Percentiles rank a stretch among this genome's conserved stretches.
Evolutionary conservation across 495 filamentous ascomycete genomes (phyloP).

Genomic region (Darksidea phi): DNA sequence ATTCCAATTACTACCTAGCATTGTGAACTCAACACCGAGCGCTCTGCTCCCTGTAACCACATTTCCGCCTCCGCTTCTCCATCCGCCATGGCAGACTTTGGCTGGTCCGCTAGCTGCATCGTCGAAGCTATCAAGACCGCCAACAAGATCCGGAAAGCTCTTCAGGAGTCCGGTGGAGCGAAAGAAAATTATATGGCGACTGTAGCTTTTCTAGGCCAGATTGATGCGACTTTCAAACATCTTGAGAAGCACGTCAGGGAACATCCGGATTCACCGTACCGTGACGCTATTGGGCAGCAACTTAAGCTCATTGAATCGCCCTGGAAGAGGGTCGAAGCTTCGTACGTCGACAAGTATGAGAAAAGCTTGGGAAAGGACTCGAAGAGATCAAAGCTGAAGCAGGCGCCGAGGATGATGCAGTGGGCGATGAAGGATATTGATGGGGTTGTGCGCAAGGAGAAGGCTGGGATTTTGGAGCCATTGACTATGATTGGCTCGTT

Average conservation of each 20-base stretch:
- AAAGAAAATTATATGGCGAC: background rate
- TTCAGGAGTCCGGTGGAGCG: background rate
- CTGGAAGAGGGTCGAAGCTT: background rate
- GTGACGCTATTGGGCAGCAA: background rate
- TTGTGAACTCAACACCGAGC: no score
- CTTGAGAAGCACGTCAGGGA: background rate
- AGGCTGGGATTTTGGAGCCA: constrained; percentile 3
- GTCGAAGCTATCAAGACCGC: constrained; percentile 8
- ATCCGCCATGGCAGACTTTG: background rate
- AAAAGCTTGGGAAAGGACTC: background rate
- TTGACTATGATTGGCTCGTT: background rate
- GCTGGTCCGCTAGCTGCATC: constrained; percentile 6
- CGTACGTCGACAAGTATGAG: constrained; percentile 7
- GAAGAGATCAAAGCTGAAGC: constrained; percentile 1
- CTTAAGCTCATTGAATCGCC: constrained; percentile 5
- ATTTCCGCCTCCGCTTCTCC: background rate
- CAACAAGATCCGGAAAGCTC: constrained; percentile 5
- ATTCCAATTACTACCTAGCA: no score
- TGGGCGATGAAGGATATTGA: constrained; percentile 6
- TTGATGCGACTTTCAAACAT: constrained; percentile 5
- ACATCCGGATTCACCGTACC: background rate
- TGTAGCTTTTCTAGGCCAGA: background rate
- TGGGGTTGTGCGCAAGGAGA: background rate
- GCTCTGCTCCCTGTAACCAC: no score
- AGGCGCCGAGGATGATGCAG: background rate